Evolutionary conservation across 2,329 filamentous ascomycete species (phyloP).

Genomic region (Fusarium temperatum): DNA sequence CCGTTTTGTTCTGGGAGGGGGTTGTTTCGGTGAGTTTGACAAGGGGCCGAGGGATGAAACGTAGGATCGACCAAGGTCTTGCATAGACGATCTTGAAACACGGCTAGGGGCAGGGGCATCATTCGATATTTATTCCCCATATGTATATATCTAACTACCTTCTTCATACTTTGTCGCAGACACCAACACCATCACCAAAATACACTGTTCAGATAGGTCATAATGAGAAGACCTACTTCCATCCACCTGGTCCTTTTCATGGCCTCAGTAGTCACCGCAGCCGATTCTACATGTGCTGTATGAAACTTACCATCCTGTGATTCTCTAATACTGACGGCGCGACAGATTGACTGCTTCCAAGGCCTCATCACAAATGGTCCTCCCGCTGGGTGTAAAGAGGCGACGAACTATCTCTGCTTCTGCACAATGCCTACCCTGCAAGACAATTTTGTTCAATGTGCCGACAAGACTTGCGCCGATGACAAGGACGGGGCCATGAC

Average conservation of each 20-base stretch:
- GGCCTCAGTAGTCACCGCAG: conserved; percentile 5
- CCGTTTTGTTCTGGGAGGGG: neutral
- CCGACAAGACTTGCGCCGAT: conserved; percentile 11
- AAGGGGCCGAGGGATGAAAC: conserved; percentile 18
- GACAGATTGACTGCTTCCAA: conserved; percentile 43
- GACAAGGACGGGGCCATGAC: conserved; percentile 19
- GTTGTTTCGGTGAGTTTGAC: neutral
- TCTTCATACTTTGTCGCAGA: neutral
- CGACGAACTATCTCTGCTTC: conserved; percentile 46
- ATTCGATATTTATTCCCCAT: neutral
- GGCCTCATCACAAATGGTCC: conserved; percentile 42
- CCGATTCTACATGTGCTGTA: conserved; percentile 31
- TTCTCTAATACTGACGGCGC: neutral
- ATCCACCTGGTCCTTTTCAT: conserved; percentile 17
- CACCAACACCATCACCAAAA: too few species aligned
- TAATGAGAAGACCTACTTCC: conserved; percentile 24
- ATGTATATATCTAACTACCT: neutral
- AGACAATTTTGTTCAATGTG: conserved; percentile 38
- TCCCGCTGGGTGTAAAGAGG: conserved; percentile 42
- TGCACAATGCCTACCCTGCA: conserved; percentile 40
- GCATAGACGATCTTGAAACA: conserved; percentile 32
- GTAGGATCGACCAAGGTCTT: conserved; percentile 20
- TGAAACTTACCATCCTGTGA: neutral
- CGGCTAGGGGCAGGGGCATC: neutral
- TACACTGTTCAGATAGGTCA: neutral